Conservation (phyloP, 169 alveolate genomes). For the Plasmodium gaboni region DNA sequence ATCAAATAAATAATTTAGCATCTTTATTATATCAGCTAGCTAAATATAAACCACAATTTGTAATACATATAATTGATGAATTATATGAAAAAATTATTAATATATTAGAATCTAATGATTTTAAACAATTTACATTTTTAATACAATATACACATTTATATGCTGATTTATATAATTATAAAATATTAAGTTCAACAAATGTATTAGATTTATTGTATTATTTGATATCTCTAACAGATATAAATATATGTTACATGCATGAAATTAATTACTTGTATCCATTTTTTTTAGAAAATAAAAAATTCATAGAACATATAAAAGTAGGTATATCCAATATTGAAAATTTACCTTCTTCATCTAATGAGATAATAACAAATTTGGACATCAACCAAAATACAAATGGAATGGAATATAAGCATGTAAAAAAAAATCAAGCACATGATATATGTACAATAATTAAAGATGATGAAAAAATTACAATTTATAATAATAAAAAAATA, state of each 20-base stretch:
- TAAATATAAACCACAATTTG: slow-evolving; percentile 47
- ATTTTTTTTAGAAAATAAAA: slow-evolving; percentile 17
- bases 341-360: neutral
- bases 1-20: slow-evolving; percentile 48
- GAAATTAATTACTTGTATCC: slow-evolving; percentile 19
- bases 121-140: slow-evolving; percentile 6
- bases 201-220: slow-evolving; percentile 54
- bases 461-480: neutral
- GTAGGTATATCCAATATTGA: neutral
- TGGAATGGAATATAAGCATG: neutral
- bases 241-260: slow-evolving; percentile 23
- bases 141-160: slow-evolving; percentile 53
- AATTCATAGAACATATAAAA: neutral
- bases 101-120: slow-evolving; percentile 35
- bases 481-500: neutral
- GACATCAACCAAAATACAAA: neutral
- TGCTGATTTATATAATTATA: slow-evolving; percentile 38
- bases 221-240: slow-evolving; percentile 36
- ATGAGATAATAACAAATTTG: neutral
- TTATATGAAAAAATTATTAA: slow-evolving; percentile 48
- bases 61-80: slow-evolving; percentile 63
- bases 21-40: slow-evolving; percentile 46
- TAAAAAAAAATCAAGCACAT: neutral
- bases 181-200: slow-evolving; percentile 28
- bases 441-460: neutral